phyloP scores from a whole-genome alignment of 805 yeast genomes.

The Kodamaea jinghongensis region DNA sequence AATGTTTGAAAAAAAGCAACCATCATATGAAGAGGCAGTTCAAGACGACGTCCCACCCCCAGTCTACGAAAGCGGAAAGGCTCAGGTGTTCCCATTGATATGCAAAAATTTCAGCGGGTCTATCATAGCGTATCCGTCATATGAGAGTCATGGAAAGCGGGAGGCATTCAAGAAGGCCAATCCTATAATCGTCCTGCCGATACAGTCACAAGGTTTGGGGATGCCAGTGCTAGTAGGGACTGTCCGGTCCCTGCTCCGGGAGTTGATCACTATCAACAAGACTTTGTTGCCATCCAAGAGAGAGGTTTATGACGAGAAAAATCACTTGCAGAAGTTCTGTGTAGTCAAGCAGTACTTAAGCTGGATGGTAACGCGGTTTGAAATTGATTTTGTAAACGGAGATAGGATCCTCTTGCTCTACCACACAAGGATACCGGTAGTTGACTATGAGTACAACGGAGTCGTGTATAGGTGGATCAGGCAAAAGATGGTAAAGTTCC shows the following conservation, averaged over 20 bases:
- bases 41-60: constrained; percentile 4
- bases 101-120: constrained; percentile 2
- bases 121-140: constrained; percentile 5
- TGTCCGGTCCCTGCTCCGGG: not conserved
- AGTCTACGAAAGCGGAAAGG: constrained; percentile 1
- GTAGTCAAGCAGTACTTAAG: constrained; percentile 2
- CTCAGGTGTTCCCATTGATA: constrained; percentile 5
- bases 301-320: constrained; percentile 2
- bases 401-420: constrained; percentile 5
- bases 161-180: constrained; percentile 2
- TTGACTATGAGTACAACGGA: constrained; percentile 10
- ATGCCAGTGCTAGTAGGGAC: constrained; percentile 5
- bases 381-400: not conserved
- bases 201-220: constrained; percentile 8
- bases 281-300: not conserved
- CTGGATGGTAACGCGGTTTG: constrained; percentile 1
- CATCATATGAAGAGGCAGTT: too few relatives aligned
- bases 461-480: constrained; percentile 10
- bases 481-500: not conserved
- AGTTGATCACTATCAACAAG: constrained; percentile 3
- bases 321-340: constrained; percentile 5
- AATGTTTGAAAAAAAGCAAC: too few relatives aligned
- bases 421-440: constrained; percentile 9
- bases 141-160: constrained; percentile 1
- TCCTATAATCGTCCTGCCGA: not conserved